Conservation (phyloP, 164 flowering plant species). For the Kalanchoe fedtschenkoi region DNA sequence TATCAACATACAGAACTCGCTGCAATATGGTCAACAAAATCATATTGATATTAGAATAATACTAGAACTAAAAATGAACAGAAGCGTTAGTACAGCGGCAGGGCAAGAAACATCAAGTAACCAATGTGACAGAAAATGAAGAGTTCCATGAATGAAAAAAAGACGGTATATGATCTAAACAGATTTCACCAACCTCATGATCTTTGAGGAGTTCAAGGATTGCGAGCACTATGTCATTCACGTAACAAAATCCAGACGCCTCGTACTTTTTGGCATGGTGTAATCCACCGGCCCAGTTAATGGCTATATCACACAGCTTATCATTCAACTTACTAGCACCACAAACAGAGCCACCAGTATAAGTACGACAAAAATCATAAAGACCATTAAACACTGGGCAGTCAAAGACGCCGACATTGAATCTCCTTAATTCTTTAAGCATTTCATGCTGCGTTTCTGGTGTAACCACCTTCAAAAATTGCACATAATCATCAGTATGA, state of each 20-base stretch:
- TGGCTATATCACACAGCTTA: slow-evolving; percentile 29
- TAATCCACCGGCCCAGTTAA: slow-evolving; percentile 45
- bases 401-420: slow-evolving; percentile 39
- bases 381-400: slow-evolving; percentile 40
- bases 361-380: slow-evolving; percentile 31
- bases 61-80: no score
- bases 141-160: not conserved
- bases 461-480: slow-evolving; percentile 17
- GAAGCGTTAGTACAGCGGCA: no score
- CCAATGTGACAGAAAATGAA: not conserved
- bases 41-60: no score
- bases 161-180: no score
- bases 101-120: no score
- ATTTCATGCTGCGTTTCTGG: not conserved
- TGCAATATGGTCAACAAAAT: not conserved
- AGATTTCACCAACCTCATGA: slow-evolving; percentile 18
- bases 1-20: not conserved
- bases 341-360: slow-evolving; percentile 35
- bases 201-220: slow-evolving; percentile 38
- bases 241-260: slow-evolving; percentile 45
- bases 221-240: slow-evolving; percentile 38
- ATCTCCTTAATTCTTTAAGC: slow-evolving; percentile 15
- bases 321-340: slow-evolving; percentile 36
- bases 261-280: slow-evolving; percentile 43
- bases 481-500: slow-evolving; percentile 31